Base-by-base conservation (phyloP, 2,329 filamentous ascomycete genomes). In the Exophiala phaeomuriformis region DNA sequence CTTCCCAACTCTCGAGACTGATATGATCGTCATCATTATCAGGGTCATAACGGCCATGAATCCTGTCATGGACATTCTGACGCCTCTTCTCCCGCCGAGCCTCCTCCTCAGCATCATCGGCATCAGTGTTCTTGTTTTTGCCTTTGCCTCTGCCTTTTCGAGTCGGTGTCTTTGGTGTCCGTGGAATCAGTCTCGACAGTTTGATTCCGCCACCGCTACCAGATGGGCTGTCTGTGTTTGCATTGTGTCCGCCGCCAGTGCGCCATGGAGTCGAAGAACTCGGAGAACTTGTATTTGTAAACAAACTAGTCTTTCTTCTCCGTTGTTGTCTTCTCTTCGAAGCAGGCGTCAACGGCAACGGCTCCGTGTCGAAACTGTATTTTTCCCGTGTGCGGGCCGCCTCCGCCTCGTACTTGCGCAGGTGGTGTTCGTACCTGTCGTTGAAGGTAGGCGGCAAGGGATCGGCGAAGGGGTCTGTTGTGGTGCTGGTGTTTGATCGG, bases 1-100 rank as follows among this genome's bases (percentile, higher is more conserved):
- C 57, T 31, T 59, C 51, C 57, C 54, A 57, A 30, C 51, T 57
- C 48, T 56, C 47, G 40, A 59, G 7, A 45, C 56, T 59, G 37
- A 27, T 51, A 10, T 47, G 56, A 6, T 55, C 53, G 19, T 51
- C 48, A 31, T 47, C 19, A 19, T 19, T 19, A 19, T 19, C 19
- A 19, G 19, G 19, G 19, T 19, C 19, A 19, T 19, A 19, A 19
- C 19, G 19, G 19, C 19, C 19, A 19, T 27, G 33, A 41, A 47
- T 12, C 42, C 39, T 8, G 44, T 45, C 28, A 42, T 52, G 46
- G 42, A 56, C 5, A 41, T 40, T 4, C 53, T 49, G 31, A 33
- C 19, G 44, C n/a, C 37, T 8, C 44, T 12, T 27, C 30, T 19
- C 5, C 12, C 9, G 19, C 6, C 9, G 39, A 19, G 27, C 33